phyloP scores from a whole-genome alignment of 495 filamentous ascomycete species.

The Lentithecium fluviatile region DNA sequence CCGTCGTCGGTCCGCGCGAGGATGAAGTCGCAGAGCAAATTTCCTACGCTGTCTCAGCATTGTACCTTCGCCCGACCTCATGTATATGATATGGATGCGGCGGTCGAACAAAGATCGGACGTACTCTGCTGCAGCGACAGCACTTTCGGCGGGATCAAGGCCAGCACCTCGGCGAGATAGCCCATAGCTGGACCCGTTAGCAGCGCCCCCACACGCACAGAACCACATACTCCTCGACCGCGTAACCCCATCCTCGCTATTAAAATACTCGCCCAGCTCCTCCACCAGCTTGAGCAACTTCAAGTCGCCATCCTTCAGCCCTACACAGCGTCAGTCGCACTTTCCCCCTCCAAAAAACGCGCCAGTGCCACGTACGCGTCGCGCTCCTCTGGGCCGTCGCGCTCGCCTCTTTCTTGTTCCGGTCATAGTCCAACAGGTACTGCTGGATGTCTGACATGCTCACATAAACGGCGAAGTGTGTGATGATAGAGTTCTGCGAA shows the following conservation, averaged over 20 bases:
- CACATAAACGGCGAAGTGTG: conserved; percentile 3
- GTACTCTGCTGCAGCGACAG: conserved; percentile 64
- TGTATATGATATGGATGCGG: background rate
- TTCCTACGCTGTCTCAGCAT: conserved; percentile 30
- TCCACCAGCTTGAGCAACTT: conserved; percentile 68
- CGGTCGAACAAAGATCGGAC: conserved; percentile 1
- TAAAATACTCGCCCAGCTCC: conserved; percentile 67
- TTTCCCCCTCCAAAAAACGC: background rate
- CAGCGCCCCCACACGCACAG: background rate
- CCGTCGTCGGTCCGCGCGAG: conserved; percentile 43
- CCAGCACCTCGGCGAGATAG: conserved; percentile 66
- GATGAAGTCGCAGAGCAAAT: conserved; percentile 45
- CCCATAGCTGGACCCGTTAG: conserved; percentile 51
- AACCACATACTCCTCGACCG: conserved; percentile 53
- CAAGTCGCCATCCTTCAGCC: conserved; percentile 59
- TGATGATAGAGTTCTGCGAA: background rate
- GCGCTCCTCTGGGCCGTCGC: conserved; percentile 59
- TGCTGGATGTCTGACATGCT: conserved; percentile 62
- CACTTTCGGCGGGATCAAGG: conserved; percentile 55
- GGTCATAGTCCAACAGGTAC: conserved; percentile 65
- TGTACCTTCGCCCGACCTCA: background rate
- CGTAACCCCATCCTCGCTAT: conserved; percentile 63
- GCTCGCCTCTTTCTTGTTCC: conserved; percentile 59
- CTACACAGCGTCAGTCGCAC: conserved; percentile 42
- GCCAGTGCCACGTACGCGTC: conserved; percentile 47